Base-by-base conservation (phyloP, 2,329 filamentous ascomycete genomes). In the Xylariaceae sp. region DNA sequence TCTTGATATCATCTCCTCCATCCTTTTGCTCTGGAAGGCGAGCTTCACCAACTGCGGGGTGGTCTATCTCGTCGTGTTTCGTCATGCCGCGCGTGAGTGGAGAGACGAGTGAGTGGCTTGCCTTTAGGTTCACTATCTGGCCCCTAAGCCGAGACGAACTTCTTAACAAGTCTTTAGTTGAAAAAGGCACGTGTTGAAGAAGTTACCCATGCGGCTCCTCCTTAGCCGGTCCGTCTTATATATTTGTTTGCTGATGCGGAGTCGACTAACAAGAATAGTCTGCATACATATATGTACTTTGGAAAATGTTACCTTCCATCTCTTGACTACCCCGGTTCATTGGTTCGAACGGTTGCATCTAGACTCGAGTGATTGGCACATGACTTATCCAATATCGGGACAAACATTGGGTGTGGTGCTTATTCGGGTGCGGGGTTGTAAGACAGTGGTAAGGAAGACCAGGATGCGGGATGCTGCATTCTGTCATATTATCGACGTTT, bases 1-100 rank as follows among this genome's bases (percentile, higher is more conserved):
- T 44, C 41, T 49, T 59, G 32, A 64, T 58, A 13, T 50, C 56
- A 3, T 59, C 58, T 3, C 35, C 26, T 15, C 36, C 29, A 18
- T 30, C 23, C n/a, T 18, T 37, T 27, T 30, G 23, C 8, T 43
- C 47, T 6, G 20, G n/a, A n/a, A n/a, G 9, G n/a, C 20, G 41
- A 16, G 32, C 11, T 18, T 30, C 45, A n/a, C 51, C 27, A 18
- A 57, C 53, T 20, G 44, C 10, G 30, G 48, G 23, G 24, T 43
- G 45, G 4, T 51, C 52, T 61, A 64, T 61, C 4, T 18, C 55
- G 15, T 16, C 8, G 16, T 18, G 6, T 21, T 4, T 26, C n/a
- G 11, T 16, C 10, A 3, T 27, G 10, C 9, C 11, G 10, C 36
- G 13, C 11, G n/a, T n/a, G 21, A 46, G 20, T 23, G 2, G 18